Base-by-base conservation (phyloP, 345 rosid species). In the Brassica cretica region DNA sequence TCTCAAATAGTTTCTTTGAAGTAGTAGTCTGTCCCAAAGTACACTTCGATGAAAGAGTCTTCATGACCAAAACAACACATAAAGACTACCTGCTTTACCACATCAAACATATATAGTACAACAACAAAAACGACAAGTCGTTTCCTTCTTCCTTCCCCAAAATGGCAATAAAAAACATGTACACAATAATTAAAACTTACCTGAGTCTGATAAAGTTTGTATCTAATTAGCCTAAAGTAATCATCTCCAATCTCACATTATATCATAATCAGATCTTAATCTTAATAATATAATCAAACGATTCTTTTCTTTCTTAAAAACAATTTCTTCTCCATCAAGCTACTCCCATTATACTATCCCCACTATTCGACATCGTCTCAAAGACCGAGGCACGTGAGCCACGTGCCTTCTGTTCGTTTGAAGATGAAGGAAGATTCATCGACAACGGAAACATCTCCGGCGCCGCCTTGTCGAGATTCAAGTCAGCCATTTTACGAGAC, bases 301-400 rank as follows among this genome's bases (percentile, higher is more conserved):
- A 61, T 70, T 76, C 37, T 24, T 76, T 32, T 46, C 33, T 58
- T 56, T 75, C 16, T 46, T 12, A 46, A 14, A 12, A 51, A 51
- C 56, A 51, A 1, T 51, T 51, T n/a, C 75, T 68, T 73, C 75
- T 49, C 63, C 78, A 77, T 90, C 85, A 90, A 72, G 93, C 93
- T 49, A 89, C 90, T 66, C 88, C 90, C 55, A 90, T 89, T 68
- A 85, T 86, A 81, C 86, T 90, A 74, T 89, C 94, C 8, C 97
- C 88, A 60, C 87, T 76, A 67, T 21, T 78, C 29, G 91, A 78
- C 82, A 86, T 88, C 71, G 86, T 65, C 88, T 84, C 85, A 27
- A 87, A 89, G 11, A 78, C 71, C 19, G 87, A 84, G 0, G 89
- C 81, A 61, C 76, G 84, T 70, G 88, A 53, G 67, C 84, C 73